phyloP scores from a whole-genome alignment of 75 land plant species.

The Pinus tabuliformis region DNA sequence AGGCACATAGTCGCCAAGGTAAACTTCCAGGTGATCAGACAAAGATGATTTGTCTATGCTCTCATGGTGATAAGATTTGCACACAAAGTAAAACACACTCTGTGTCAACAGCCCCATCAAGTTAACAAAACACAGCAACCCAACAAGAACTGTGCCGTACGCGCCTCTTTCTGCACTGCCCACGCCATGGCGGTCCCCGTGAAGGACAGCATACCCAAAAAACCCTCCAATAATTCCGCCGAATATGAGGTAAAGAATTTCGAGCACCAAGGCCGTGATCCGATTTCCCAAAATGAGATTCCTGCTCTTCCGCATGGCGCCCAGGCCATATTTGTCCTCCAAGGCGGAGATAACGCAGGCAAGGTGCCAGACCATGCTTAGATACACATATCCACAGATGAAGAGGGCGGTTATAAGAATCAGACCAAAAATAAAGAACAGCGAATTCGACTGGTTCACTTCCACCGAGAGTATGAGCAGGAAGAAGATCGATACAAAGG shows the following conservation, averaged over 20 bases:
- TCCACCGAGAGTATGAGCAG: slow-evolving; percentile 12
- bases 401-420: slow-evolving; percentile 13
- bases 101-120: slow-evolving; percentile 58
- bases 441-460: not conserved
- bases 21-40: slow-evolving; percentile 77
- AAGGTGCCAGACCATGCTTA: slow-evolving; percentile 79
- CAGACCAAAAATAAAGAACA: no score
- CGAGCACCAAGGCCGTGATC: slow-evolving; percentile 11
- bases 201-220: not conserved
- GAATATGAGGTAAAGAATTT: slow-evolving; percentile 14
- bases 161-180: slow-evolving; percentile 14
- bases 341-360: slow-evolving; percentile 88
- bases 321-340: slow-evolving; percentile 68
- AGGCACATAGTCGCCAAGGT: slow-evolving; percentile 72
- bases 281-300: slow-evolving; percentile 62
- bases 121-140: slow-evolving; percentile 16
- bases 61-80: slow-evolving; percentile 82
- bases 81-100: slow-evolving; percentile 76
- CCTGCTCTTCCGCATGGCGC: slow-evolving; percentile 66
- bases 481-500: slow-evolving; percentile 15
- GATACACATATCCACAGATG: slow-evolving; percentile 47
- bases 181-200: slow-evolving; percentile 1
- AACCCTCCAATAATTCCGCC: not conserved
- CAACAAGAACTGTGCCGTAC: slow-evolving; percentile 14
- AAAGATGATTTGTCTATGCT: slow-evolving; percentile 61